Base-by-base conservation (phyloP, 2,329 filamentous ascomycete species). In the Nemania sp. region DNA sequence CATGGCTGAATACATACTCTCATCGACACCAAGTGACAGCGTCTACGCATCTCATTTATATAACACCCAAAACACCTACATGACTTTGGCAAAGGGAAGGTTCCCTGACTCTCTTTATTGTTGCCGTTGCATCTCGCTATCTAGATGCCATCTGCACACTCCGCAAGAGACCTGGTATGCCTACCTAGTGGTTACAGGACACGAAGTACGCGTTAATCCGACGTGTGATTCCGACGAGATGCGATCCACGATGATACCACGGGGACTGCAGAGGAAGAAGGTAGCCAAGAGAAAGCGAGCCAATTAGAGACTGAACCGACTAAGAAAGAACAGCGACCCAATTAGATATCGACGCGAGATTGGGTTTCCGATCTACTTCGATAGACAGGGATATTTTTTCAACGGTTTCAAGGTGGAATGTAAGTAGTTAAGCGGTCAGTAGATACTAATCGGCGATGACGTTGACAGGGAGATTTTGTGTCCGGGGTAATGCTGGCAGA, bases 241-340 rank as follows among this genome's bases (percentile, higher is more conserved):
- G 26, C 41, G 24, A 56, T 27, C 15, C 54, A 26, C 32, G 32
- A 35, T n/a, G 54, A 35, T 35, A 35, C 32, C 32, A 8, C 32
- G 11, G n/a, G n/a, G n/a, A n/a, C n/a, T n/a, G n/a, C n/a, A 35
- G 7, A 35, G 26, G 20, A 27, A 1, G 35, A 18, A 43, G n/a
- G 7, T 1, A 11, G n/a, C 26, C 20, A 51, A 51, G 43, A 49
- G 43, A 51, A 59, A 59, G 24, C 43, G 18, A 51, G 24, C 56
- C 56, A 59, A 59, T 59, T 43, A 59, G 10, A 15, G 6, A 51
- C 38, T 43, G 7, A 59, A 59, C 56, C 56, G 56, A 59, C 4
- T 20, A 24, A 13, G 8, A 35, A 13, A 49, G 20, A 15, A 45
- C 32, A 35, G 41, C n/a, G 18, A 1, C 56, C 56, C 32, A 59